Evolutionary conservation across 1,139 yeast species (phyloP).

Genomic region (Geotrichum bryndzae): DNA sequence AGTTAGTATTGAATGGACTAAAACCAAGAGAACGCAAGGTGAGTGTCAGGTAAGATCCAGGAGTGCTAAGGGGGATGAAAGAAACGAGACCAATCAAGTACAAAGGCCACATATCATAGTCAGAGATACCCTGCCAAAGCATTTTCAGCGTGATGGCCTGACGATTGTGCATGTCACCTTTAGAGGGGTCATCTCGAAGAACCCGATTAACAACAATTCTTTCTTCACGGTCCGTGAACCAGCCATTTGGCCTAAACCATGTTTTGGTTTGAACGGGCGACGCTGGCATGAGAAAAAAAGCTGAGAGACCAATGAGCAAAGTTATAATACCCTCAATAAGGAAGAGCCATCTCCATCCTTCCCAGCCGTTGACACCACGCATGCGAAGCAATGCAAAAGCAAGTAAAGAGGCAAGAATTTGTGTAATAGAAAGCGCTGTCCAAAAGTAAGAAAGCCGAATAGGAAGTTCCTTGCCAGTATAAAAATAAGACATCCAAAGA

Average conservation of each 20-base stretch:
- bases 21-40: conserved; percentile 50
- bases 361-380: conserved; percentile 42
- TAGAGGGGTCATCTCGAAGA: conserved; percentile 58
- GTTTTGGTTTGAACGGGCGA: conserved; percentile 53
- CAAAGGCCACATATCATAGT: conserved; percentile 54
- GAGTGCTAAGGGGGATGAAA: conserved; percentile 40
- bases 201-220: conserved; percentile 54
- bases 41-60: conserved; percentile 46
- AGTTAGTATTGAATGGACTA: conserved; percentile 48
- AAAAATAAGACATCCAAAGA: conserved; percentile 49
- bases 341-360: conserved; percentile 58
- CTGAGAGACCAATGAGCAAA: conserved; percentile 43
- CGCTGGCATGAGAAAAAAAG: conserved; percentile 51
- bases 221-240: conserved; percentile 54
- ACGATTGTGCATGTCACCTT: conserved; percentile 62
- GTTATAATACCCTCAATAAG: conserved; percentile 52
- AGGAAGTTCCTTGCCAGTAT: conserved; percentile 44
- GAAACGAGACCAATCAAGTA: conserved; percentile 45
- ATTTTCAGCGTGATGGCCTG: conserved; percentile 44
- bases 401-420: conserved; percentile 30
- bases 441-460: conserved; percentile 46
- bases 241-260: conserved; percentile 47
- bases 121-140: conserved; percentile 41
- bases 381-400: conserved; percentile 40
- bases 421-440: conserved; percentile 22